Base-by-base conservation (phyloP, 768 basidiomycete genomes). In the Xerocomellus chrysenteron region DNA sequence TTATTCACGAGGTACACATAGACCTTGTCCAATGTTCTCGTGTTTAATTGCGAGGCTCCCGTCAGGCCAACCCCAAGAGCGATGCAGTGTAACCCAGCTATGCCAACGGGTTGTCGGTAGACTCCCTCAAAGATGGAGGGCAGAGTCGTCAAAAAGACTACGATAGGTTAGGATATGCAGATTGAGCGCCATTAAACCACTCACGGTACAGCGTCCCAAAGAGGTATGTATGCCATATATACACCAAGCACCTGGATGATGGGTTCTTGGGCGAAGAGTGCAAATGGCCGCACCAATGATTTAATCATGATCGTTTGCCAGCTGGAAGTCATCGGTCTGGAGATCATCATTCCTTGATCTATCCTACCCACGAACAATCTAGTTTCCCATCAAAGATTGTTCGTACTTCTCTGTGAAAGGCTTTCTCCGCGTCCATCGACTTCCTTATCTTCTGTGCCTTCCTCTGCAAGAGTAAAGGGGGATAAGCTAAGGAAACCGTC, bases 121-220 rank as follows among this genome's bases (percentile, higher is more conserved):
- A 77, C 67, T 4, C 73, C 70, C 50, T 74, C 68, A 60, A 84
- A 90, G 43, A 88, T 86, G 0, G 69, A 59, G 0, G 88, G 83
- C 33, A 90, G 80, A 0, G 81, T 86, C 1, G 86, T 86, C 30
- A 90, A 70, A 64, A 86, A 85, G 26, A 89, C 87, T 90, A 54
- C 3, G 21, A 54, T 52, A 30, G 21, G 28, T 52, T 16, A 61
- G 40, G 14, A 40, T 9, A 0, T 11, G 17, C 14, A 6, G 11
- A 26, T 12, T 21, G 44, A 49, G 21, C 13, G n/a, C 3, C 19
- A 26, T 41, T 48, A 12, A 46, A 65, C 4, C 32, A 70, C 82
- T 47, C 62, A 84, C 84, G 58, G 55, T 86, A 88, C 40, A 85
- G 70, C 0, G 76, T 63, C 5, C 86, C 90, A 54, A 87, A 92